These are phyloP conservation scores for Debaryomyces subglobosus DNA, from an alignment of 1,139 yeast genomes.

Conservation along the genomic window DNA sequence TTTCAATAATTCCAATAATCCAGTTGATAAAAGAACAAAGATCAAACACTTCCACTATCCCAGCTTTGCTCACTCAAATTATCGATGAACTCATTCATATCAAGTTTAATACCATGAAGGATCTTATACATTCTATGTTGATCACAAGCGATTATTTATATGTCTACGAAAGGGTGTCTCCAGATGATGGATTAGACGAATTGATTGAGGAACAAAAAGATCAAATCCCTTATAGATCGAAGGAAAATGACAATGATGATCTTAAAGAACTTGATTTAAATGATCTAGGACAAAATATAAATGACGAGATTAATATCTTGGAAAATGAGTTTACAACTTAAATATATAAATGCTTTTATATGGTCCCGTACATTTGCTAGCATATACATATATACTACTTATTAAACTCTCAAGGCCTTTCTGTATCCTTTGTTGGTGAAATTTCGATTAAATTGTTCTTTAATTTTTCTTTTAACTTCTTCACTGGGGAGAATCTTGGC, in stretches of 20 bases:
- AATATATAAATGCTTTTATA: background rate
- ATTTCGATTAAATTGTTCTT: constrained; percentile 9
- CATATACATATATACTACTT: background rate
- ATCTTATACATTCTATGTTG: constrained; percentile 26
- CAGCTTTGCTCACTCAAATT: constrained; percentile 16
- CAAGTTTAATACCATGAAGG: constrained; percentile 17
- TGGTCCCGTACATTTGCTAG: background rate
- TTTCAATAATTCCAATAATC: constrained; percentile 24
- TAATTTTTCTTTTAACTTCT: constrained; percentile 29
- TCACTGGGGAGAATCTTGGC: constrained; percentile 38
- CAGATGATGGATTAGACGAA: constrained; percentile 1
- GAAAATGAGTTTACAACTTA: constrained; percentile 11
- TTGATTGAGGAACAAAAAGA: background rate
- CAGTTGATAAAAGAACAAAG: constrained; percentile 16
- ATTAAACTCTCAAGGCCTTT: background rate
- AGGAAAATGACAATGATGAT: background rate
- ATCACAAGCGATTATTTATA: constrained; percentile 29
- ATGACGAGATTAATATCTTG: constrained; percentile 20
- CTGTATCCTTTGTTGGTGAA: constrained; percentile 4
- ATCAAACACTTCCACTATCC: constrained; percentile 12
- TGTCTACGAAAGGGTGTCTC: constrained; percentile 31
- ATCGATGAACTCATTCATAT: constrained; percentile 23
- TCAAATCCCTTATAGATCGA: background rate
- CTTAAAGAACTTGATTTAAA: constrained; percentile 14
- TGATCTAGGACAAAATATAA: constrained; percentile 17